Percentiles rank a stretch among this genome's conserved stretches.
Evolutionary conservation across 2,329 filamentous ascomycete genomes (phyloP).

Genomic region (Verruconis gallopava): DNA sequence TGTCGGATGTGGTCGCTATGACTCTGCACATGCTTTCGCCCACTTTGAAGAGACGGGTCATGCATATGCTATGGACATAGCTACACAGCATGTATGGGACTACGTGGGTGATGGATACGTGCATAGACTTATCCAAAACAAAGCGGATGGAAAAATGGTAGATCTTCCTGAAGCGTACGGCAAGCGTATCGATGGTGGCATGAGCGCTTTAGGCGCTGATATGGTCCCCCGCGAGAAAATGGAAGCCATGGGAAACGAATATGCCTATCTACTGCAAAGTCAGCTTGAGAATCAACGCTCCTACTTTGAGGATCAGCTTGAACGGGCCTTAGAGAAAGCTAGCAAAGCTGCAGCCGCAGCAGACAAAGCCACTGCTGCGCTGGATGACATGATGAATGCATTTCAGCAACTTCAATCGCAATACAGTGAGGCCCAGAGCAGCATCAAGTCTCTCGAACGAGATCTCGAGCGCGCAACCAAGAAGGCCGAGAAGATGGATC

Average conservation of each 20-base stretch:
- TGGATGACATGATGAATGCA: slow-evolving; percentile 38
- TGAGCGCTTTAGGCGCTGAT: slow-evolving; percentile 42
- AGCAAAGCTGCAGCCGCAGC: slow-evolving; percentile 56
- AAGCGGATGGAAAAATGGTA: slow-evolving; percentile 82
- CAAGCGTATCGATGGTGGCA: slow-evolving; percentile 26
- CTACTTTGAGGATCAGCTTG: slow-evolving; percentile 89
- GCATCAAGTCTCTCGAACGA: slow-evolving; percentile 56
- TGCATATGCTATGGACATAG: slow-evolving; percentile 83
- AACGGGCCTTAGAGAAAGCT: slow-evolving; percentile 81
- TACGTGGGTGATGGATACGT: slow-evolving; percentile 94
- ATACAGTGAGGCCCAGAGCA: slow-evolving; percentile 38
- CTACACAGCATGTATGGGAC: slow-evolving; percentile 94
- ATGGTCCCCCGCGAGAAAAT: slow-evolving; percentile 59
- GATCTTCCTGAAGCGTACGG: slow-evolving; percentile 56
- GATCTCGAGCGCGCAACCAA: slow-evolving; percentile 56
- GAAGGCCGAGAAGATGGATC: slow-evolving; percentile 58
- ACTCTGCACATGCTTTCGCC: slow-evolving; percentile 81
- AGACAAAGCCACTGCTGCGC: slow-evolving; percentile 42
- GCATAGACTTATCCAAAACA: slow-evolving; percentile 85
- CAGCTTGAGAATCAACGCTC: slow-evolving; percentile 86
- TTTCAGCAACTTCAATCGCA: slow-evolving; percentile 41
- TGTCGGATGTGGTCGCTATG: slow-evolving; percentile 88
- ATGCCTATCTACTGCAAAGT: slow-evolving; percentile 82
- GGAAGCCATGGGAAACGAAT: slow-evolving; percentile 78
- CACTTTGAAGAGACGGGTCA: slow-evolving; percentile 87